phyloP scores from a whole-genome alignment of 2,329 filamentous ascomycete species.

The Zarea fungicola region DNA sequence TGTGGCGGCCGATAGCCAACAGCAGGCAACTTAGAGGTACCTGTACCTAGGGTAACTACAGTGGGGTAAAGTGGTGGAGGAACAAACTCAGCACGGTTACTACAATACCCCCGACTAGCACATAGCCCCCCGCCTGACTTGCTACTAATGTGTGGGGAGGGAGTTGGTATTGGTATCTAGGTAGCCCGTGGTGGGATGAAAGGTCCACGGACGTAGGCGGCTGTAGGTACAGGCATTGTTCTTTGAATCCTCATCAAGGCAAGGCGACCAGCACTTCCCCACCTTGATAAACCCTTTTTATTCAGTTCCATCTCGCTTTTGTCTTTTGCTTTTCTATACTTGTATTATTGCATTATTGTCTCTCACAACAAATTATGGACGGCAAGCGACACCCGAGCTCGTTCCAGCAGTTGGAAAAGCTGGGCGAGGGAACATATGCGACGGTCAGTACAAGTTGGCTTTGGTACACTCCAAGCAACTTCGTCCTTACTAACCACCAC shows the following conservation, averaged over 20 bases:
- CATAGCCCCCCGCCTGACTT: conserved; percentile 12
- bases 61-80: not conserved
- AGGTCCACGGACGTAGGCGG: too few relatives aligned
- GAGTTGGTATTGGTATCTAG: too few relatives aligned
- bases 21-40: not conserved
- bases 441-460: conserved; percentile 56
- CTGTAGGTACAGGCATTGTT: too few relatives aligned
- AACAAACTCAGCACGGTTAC: conserved; percentile 9
- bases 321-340: too few relatives aligned
- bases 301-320: too few relatives aligned
- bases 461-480: not conserved
- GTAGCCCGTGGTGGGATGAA: too few relatives aligned
- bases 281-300: too few relatives aligned
- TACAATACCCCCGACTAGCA: conserved; percentile 11
- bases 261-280: too few relatives aligned
- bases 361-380: conserved; percentile 58
- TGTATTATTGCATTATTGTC: not conserved
- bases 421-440: conserved; percentile 97
- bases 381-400: conserved; percentile 89
- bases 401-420: conserved; percentile 98
- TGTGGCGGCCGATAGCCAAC: not conserved
- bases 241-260: not conserved
- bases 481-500: conserved; percentile 5
- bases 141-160: too few relatives aligned
- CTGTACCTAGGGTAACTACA: not conserved